These are phyloP conservation scores for Nothophaeocryptopus gaeumannii DNA, from an alignment of 2,329 filamentous ascomycete species.

Conservation along the genomic window DNA sequence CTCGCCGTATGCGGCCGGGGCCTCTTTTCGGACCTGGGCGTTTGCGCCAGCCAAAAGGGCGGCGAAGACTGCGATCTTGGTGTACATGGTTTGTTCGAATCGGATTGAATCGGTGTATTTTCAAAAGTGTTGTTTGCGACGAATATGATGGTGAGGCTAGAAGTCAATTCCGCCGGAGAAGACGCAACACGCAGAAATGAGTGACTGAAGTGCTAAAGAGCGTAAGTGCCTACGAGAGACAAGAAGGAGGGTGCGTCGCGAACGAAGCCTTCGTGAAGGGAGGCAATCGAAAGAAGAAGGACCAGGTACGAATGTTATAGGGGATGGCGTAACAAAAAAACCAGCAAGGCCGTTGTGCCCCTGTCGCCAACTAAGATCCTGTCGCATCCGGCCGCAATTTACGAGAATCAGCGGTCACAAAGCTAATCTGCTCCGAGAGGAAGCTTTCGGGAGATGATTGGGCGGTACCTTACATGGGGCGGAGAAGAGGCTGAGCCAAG, in stretches of 20 bases:
- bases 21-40: slow-evolving; percentile 11
- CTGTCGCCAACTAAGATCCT: slow-evolving; percentile 17
- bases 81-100: slow-evolving; percentile 25
- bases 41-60: slow-evolving; percentile 29
- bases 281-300: slow-evolving; percentile 12
- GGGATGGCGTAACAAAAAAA: neutral
- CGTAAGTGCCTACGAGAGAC: slow-evolving; percentile 34
- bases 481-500: slow-evolving; percentile 12
- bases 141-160: slow-evolving; percentile 15
- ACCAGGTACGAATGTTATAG: slow-evolving; percentile 2
- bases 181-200: slow-evolving; percentile 29
- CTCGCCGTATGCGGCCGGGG: slow-evolving; percentile 19
- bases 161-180: slow-evolving; percentile 25
- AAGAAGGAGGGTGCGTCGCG: slow-evolving; percentile 27
- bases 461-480: slow-evolving; percentile 15
- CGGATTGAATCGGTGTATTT: slow-evolving; percentile 14
- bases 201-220: slow-evolving; percentile 34
- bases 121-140: slow-evolving; percentile 15
- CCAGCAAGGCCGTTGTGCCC: slow-evolving; percentile 11
- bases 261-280: slow-evolving; percentile 25
- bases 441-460: slow-evolving; percentile 11
- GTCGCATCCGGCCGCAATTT: slow-evolving; percentile 19
- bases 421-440: slow-evolving; percentile 15
- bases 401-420: slow-evolving; percentile 15
- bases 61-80: slow-evolving; percentile 32